Evolutionary conservation across 2,329 filamentous ascomycete species (phyloP).

Genomic region (Ascochyta viciae-villosae): DNA sequence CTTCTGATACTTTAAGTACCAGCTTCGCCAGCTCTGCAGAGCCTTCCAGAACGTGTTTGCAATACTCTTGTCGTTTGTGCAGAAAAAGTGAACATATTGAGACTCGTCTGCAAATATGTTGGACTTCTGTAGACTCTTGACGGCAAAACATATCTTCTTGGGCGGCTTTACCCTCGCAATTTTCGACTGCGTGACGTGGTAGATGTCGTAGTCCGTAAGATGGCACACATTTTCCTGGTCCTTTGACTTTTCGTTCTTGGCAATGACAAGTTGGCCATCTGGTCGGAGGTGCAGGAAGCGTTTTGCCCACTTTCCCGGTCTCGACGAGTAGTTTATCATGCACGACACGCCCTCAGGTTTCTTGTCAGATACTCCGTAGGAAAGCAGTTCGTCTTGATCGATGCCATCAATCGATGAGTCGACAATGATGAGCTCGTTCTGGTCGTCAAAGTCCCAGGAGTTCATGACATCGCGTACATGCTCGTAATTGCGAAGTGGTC

Average conservation of each 20-base stretch:
- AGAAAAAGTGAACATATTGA: slow-evolving; percentile 93
- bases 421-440: slow-evolving; percentile 76
- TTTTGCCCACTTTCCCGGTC: slow-evolving; percentile 87
- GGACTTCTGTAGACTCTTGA: slow-evolving; percentile 92
- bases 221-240: slow-evolving; percentile 78
- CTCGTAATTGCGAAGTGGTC: slow-evolving; percentile 85
- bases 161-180: slow-evolving; percentile 79
- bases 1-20: slow-evolving; percentile 82
- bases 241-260: slow-evolving; percentile 75
- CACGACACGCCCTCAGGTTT: slow-evolving; percentile 72
- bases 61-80: slow-evolving; percentile 72
- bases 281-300: slow-evolving; percentile 75
- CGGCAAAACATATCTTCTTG: slow-evolving; percentile 82
- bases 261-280: slow-evolving; percentile 74
- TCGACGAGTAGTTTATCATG: slow-evolving; percentile 80
- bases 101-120: slow-evolving; percentile 81
- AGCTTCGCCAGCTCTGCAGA: slow-evolving; percentile 85
- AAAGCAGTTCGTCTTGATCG: slow-evolving; percentile 68
- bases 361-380: slow-evolving; percentile 67
- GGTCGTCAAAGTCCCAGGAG: slow-evolving; percentile 84
- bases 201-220: slow-evolving; percentile 91
- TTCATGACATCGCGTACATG: slow-evolving; percentile 86
- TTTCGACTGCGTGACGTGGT: slow-evolving; percentile 74
- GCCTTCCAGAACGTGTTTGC: slow-evolving; percentile 74
- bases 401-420: slow-evolving; percentile 62